Base-by-base conservation (phyloP, 495 filamentous ascomycete species). In the Aspergillus haitiensis region DNA sequence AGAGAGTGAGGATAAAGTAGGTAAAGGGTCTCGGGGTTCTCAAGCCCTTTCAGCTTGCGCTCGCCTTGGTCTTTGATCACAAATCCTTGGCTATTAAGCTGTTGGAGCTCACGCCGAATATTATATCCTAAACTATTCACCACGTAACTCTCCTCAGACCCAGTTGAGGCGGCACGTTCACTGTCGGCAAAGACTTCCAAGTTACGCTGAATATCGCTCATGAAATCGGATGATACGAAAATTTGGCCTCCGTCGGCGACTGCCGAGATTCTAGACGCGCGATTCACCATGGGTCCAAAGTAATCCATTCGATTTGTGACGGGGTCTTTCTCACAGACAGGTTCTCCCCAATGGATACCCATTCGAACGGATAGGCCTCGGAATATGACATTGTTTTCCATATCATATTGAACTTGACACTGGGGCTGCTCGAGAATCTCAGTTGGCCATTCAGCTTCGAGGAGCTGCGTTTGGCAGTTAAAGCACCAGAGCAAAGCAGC, bases 281-380 rank as follows among this genome's bases (percentile, higher is more conserved):
- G 90, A 72, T 99, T 99, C 61, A 99, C 94, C 91, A 99, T 98
- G 1, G 95, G 94, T 8, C 94, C 94, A 72, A 97, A 98, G 73
- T 99, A 99, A 69, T 99, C 94, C 94, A 99, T 99, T 42, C 94
- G 92, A 49, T 91, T 86, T 9, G 94, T 99, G 6, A 99, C 90
- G 0, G 94, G 93, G 71, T 99, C 94, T 35, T 88, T 87, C 69
- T 98, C 94, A 64, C 91, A 95, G 55, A 99, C 92, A 33, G 95
- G 94, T 46, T 88, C 84, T 54, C 94, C 94, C 86, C 88, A 98
- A 69, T 99, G 94, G 46, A 93, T 88, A 60, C 94, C 94, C 95
- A 99, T 99, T 52, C 94, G 86, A 40, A 99, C 94, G 27, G 92
- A 96, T 56, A 99, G 71, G 35, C 94, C 94, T 55, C 88, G 85